Base-by-base conservation (phyloP, 495 filamentous ascomycete species). In the Mytilinidion resinicola region DNA sequence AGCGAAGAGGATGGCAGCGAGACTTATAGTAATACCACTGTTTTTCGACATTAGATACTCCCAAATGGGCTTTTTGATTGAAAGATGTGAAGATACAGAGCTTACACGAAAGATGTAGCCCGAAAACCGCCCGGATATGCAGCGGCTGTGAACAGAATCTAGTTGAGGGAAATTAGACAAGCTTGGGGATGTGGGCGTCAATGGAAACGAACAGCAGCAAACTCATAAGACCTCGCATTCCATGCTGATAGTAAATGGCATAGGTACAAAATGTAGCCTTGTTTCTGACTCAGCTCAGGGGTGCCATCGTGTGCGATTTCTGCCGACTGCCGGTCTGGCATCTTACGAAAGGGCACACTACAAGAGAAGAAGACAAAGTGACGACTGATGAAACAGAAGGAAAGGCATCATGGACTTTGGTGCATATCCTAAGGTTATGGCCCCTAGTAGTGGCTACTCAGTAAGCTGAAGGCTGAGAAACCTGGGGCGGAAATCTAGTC, bases 171-270 rank as follows among this genome's bases (percentile, higher is more conserved):
- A 1, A 30, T 19, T 49, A 8, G 33, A 30, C 19, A 49, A 12
- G 46, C 46, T 25, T 25, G 4, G 3, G 14, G 21, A 9, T 9
- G 17, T 20, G 17, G 33, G 33, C 3, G 7, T 25, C 21, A 12
- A 14, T 49, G 14, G 4, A 9, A 25, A 14, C 46, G 1, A 9
- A 49, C 46, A 49, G 46, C 46, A 9, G 46, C 46, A 17, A 49
- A 49, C 14, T 49, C 46, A 25, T 49, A 49, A 14, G 20, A 19
- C 33, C 46, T 49, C 33, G 46, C 46, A 49, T 49, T 49, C 46
- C 17, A 49, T 6, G 46, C 33, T 30, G 46, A 49, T 11, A 49
- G 46, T 6, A 25, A 25, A 49, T 49, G 46, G 9, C 46, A 49
- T 1, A 49, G 46, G 21, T 49, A 49, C 17, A 49, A 7, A 21